Percentiles rank a stretch among this genome's conserved stretches.
Evolutionary conservation across 495 filamentous ascomycete species (phyloP).

Genomic region (Letharia lupina): DNA sequence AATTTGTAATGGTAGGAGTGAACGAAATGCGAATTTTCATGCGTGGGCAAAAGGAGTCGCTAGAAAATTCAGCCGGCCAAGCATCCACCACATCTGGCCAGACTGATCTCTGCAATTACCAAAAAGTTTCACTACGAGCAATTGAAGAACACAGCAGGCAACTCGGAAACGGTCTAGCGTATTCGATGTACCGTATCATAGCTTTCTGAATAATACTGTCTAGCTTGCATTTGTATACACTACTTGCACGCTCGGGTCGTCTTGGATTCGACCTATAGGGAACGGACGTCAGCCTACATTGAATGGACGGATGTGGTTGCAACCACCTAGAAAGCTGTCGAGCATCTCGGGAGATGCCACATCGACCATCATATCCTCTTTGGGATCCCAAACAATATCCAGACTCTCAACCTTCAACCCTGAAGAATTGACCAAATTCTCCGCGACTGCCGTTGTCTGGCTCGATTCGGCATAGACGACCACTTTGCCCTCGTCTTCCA

Average conservation of each 20-base stretch:
- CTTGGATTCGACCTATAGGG: conserved; percentile 36
- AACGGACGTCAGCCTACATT: conserved; percentile 7
- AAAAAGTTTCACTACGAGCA: background rate
- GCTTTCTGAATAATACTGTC: background rate
- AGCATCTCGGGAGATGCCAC: conserved; percentile 44
- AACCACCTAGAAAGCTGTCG: conserved; percentile 44
- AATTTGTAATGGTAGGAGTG: background rate
- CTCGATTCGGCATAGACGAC: conserved; percentile 67
- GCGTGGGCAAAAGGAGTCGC: background rate
- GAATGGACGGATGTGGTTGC: conserved; percentile 30
- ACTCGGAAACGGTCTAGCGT: too few relatives aligned
- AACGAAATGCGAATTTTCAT: background rate
- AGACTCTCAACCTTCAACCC: conserved; percentile 56
- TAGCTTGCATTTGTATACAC: conserved; percentile 41
- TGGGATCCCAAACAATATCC: conserved; percentile 81
- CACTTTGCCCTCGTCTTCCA: conserved; percentile 60
- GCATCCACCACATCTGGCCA: background rate
- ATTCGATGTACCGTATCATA: background rate
- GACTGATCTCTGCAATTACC: background rate
- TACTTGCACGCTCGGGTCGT: conserved; percentile 57
- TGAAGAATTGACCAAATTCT: conserved; percentile 49
- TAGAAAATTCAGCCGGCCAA: background rate
- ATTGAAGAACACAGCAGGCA: background rate
- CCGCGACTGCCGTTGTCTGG: conserved; percentile 54
- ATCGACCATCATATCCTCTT: conserved; percentile 62